Conservation (phyloP, 768 basidiomycete genomes). For the Rhodotorula diobovata region DNA sequence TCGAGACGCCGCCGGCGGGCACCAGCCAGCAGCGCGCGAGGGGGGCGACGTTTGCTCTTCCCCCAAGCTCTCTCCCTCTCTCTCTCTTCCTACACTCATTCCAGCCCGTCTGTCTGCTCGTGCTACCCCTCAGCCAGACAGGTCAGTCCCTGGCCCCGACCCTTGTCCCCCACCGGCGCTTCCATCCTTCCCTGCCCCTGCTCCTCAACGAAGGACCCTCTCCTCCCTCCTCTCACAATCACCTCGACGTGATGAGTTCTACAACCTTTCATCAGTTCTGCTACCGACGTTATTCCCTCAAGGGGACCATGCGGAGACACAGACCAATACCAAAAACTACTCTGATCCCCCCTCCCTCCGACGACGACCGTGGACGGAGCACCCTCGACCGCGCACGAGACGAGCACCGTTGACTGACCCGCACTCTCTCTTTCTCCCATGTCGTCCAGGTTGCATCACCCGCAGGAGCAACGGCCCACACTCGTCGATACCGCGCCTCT, state of each 20-base stretch:
- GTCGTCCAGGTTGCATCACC: no score
- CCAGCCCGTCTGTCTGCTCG: no score
- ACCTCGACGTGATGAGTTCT: slow-evolving; percentile 21
- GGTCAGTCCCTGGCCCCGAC: no score
- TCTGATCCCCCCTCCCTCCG: slow-evolving; percentile 4
- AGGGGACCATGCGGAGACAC: background rate
- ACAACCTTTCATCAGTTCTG: slow-evolving; percentile 32
- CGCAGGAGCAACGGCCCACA: no score
- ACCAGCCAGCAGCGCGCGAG: background rate
- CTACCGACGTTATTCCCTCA: slow-evolving; percentile 17
- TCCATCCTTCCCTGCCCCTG: no score
- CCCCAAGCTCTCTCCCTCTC: background rate
- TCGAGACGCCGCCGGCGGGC: background rate
- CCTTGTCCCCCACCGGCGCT: no score
- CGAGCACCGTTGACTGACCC: background rate
- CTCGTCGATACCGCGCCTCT: no score
- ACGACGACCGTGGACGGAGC: no score
- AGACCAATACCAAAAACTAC: slow-evolving; percentile 27
- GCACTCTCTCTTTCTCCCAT: background rate
- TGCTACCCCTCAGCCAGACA: no score
- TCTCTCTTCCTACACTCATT: no score
- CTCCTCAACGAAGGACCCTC: background rate
- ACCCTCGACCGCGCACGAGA: no score
- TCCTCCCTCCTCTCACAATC: background rate
- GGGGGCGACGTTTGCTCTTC: background rate